A percentile compares a stretch with the other conserved stretches of the same genome.
Evolutionary conservation across 768 basidiomycete genomes (phyloP).

Genomic region (Rickenella mellea): DNA sequence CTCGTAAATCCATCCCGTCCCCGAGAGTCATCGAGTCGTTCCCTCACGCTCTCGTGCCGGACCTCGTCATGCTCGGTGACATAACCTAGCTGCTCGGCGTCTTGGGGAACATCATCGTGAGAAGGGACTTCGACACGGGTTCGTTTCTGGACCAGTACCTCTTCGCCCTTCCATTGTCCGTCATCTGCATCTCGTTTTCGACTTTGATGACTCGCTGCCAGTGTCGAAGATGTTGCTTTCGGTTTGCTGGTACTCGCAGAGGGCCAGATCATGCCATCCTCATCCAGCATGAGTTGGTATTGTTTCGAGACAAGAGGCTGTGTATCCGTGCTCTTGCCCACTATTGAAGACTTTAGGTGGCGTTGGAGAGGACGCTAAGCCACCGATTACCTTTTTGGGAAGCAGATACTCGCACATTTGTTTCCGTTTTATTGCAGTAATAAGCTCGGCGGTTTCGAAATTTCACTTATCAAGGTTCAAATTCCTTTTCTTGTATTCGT

Average conservation of each 20-base stretch:
- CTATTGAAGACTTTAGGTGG: too few relatives aligned
- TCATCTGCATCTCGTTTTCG: constrained; percentile 77
- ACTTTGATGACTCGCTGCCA: constrained; percentile 45
- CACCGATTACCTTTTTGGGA: too few relatives aligned
- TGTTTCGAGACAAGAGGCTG: constrained; percentile 59
- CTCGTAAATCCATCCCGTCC: constrained; percentile 94
- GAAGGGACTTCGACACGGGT: too few relatives aligned
- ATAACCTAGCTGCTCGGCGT: constrained; percentile 17
- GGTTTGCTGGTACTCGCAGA: constrained; percentile 22
- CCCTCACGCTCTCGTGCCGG: constrained; percentile 56
- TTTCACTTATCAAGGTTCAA: too few relatives aligned
- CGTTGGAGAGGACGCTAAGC: too few relatives aligned
- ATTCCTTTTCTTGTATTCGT: too few relatives aligned
- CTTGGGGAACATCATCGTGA: constrained; percentile 44
- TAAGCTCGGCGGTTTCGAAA: too few relatives aligned
- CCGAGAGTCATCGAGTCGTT: constrained; percentile 66
- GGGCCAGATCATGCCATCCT: constrained; percentile 41
- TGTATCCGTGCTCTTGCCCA: too few relatives aligned
- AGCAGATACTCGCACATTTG: too few relatives aligned
- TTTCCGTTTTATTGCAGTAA: too few relatives aligned
- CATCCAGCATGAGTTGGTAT: constrained; percentile 80
- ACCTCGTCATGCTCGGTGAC: constrained; percentile 46
- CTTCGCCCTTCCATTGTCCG: constrained; percentile 87
- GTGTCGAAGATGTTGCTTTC: constrained; percentile 37
- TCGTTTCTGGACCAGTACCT: constrained; percentile 65